Percentiles rank a stretch among this genome's conserved stretches.
Conservation (phyloP, 148 eudicot genomes). For the Rhododendron vialii region DNA sequence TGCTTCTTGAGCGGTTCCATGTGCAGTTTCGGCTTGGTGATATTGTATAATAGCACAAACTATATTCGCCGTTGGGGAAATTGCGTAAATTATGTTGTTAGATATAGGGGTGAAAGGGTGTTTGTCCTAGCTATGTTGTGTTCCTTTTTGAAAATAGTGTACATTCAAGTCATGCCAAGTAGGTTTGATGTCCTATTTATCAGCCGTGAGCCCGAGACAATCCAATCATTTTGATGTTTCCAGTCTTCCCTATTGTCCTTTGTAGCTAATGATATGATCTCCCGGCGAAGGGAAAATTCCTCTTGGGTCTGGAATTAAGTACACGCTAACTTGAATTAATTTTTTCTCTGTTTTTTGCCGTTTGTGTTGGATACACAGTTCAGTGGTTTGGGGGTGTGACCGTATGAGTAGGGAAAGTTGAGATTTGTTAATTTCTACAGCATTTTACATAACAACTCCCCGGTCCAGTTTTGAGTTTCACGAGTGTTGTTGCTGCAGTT, state of each 20-base stretch:
- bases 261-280: background rate
- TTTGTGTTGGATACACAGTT: background rate
- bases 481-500: background rate
- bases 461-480: background rate
- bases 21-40: background rate
- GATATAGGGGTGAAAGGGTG: conserved; percentile 2
- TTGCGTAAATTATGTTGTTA: background rate
- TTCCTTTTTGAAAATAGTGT: background rate
- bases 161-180: conserved; percentile 4
- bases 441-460: background rate
- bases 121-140: conserved; percentile 6
- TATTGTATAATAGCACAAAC: conserved; percentile 10
- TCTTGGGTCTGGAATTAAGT: background rate
- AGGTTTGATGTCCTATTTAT: conserved; percentile 6
- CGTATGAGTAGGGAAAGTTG: background rate
- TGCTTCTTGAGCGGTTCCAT: conserved; percentile 23
- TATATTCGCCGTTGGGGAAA: background rate
- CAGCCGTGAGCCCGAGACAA: background rate
- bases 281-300: background rate
- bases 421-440: background rate
- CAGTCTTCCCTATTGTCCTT: background rate
- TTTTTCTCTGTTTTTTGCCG: background rate
- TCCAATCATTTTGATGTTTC: background rate
- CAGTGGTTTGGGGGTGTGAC: background rate
- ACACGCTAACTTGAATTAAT: background rate